Evolutionary conservation across 768 basidiomycete species (phyloP).

Genomic region (Termitomyces sp.): DNA sequence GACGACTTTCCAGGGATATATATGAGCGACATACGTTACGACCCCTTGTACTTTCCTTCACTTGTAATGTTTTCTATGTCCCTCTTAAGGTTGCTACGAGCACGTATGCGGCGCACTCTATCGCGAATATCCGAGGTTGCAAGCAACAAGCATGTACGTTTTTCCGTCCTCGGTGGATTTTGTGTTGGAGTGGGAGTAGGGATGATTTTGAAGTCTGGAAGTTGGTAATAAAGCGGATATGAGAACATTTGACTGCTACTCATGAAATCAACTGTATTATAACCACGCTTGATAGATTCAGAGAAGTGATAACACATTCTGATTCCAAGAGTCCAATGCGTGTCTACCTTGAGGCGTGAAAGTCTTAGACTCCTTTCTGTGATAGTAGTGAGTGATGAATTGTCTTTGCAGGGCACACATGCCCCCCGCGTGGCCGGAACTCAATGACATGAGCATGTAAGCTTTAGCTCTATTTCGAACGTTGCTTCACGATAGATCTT

Average conservation of each 20-base stretch:
- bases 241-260: background rate
- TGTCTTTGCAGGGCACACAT: background rate
- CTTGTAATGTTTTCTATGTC: constrained; percentile 57
- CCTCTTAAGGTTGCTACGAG: constrained; percentile 41
- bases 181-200: constrained; percentile 34
- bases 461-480: no score
- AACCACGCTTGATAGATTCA: background rate
- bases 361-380: background rate
- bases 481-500: background rate
- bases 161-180: constrained; percentile 32
- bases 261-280: background rate
- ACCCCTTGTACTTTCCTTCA: constrained; percentile 65
- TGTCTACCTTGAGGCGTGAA: background rate
- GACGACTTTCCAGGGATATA: constrained; percentile 5
- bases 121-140: constrained; percentile 15
- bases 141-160: constrained; percentile 22
- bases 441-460: background rate
- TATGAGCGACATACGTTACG: constrained; percentile 26
- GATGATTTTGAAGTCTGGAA: constrained; percentile 10
- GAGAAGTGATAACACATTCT: background rate
- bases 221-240: background rate
- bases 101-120: constrained; percentile 20
- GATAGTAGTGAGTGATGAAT: background rate
- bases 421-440: background rate
- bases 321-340: background rate